Evolutionary conservation across 73 alveolate species (phyloP), one percentile per base, ranked within the genome.

Genomic region (Paramecium octaurelia): DNA sequence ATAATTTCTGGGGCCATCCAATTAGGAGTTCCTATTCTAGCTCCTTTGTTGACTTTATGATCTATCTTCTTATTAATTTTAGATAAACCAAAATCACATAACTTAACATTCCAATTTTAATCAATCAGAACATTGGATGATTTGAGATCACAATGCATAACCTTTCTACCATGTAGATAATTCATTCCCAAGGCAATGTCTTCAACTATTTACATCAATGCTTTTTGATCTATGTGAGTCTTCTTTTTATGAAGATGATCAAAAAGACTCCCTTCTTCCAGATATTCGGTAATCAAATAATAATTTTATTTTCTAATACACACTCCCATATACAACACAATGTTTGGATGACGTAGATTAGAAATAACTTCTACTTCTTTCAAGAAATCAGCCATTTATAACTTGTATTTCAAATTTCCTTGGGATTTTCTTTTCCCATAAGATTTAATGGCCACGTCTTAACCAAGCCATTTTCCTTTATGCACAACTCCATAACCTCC

Each of bases 1-100:
- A 96, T 88, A 48, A 97, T 96, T 95, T 97, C 99, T 8, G 99
- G 99, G 8, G 99, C 99, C 98, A 97, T 93, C 97, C 98, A 97
- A 23, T 80, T 86, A 46, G 95, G 92, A 29, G 98, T 97, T 18
- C 99, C 98, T 9, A 93, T 50, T 80, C 76, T 92, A 1, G 96
- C 93, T 12, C 86, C 88, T 12, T 27, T 36, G 23, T 48, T 48
- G 10, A 59, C 73, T 21, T 77, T 73, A 12, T 60, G 54, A 21
- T 60, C 86, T 38, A 64, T 87, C 87, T 86, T 90, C 23, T 93
- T 93, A 31, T 92, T 95, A 70, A 95, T 92, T 85, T 96, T 75
- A 18, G 99, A 96, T 4, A 98, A 91, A 2, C 99, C 99, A 85
- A 98, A 98, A 88, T 98, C 99, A 83, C 98, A 95, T 69, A 98